Evolutionary conservation across 73 alveolate species (phyloP).

Genomic region (Symbiodinium natans): DNA sequence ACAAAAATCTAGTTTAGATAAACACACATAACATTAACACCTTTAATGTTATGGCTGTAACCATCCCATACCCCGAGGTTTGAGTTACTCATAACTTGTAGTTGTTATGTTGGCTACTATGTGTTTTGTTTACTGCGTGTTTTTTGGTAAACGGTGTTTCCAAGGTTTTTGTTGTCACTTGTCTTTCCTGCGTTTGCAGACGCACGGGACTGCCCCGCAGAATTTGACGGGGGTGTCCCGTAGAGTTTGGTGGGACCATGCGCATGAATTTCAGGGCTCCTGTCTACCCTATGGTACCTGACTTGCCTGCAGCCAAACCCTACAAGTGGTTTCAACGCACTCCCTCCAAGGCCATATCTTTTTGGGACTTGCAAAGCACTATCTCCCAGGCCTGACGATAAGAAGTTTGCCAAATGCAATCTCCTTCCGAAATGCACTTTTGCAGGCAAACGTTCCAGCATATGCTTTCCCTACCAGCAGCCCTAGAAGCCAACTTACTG

Average conservation of each 20-base stretch:
- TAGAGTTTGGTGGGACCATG: background rate
- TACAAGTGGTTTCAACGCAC: background rate
- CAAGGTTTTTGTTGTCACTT: background rate
- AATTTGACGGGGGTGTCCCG: background rate
- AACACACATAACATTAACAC: background rate
- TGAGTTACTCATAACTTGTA: background rate
- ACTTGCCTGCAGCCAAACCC: background rate
- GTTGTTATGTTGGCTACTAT: background rate
- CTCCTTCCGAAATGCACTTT: background rate
- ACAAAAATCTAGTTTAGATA: background rate
- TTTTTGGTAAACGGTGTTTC: background rate
- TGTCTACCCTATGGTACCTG: background rate
- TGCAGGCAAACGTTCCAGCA: background rate
- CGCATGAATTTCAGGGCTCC: background rate
- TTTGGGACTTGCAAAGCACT: background rate
- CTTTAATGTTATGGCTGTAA: background rate
- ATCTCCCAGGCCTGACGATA: background rate
- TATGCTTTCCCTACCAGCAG: background rate
- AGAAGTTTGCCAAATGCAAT: background rate
- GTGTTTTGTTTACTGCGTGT: background rate
- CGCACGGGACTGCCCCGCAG: conserved; percentile 5
- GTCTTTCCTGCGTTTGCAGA: background rate
- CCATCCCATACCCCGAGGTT: background rate
- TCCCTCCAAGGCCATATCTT: background rate
- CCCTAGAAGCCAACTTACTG: background rate